Evolutionary conservation across 2,329 filamentous ascomycete genomes (phyloP).

Genomic region (Tolypocladium amazonense): DNA sequence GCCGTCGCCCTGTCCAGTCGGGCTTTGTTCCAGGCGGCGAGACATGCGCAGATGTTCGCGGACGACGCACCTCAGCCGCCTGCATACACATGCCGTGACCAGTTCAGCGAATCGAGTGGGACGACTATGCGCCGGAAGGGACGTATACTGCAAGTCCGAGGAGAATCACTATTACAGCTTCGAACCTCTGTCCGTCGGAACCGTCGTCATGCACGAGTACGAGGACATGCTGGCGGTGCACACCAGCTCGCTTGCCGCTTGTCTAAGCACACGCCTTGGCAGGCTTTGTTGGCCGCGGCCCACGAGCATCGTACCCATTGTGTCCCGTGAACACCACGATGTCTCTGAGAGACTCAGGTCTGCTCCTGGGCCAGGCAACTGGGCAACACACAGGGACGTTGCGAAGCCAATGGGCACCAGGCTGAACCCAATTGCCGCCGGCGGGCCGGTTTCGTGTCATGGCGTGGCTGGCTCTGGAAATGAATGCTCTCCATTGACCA

Average conservation of each 20-base stretch:
- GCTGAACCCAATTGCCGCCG: background rate
- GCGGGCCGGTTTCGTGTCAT: background rate
- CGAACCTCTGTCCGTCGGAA: background rate
- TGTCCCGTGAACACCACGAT: background rate
- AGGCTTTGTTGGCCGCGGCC: background rate
- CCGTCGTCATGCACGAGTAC: background rate
- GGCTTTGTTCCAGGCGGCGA: background rate
- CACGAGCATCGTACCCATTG: background rate
- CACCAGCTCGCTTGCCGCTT: background rate
- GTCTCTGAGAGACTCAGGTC: background rate
- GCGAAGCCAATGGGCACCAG: background rate
- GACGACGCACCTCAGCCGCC: background rate
- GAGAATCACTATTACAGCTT: background rate
- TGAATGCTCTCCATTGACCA: background rate
- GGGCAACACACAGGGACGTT: background rate
- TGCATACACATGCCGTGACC: background rate
- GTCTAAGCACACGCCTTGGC: background rate
- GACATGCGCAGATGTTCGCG: background rate
- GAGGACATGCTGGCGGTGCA: background rate
- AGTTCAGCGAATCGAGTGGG: background rate
- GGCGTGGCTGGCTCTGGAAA: background rate
- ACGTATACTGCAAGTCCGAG: background rate
- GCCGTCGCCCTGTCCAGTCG: background rate
- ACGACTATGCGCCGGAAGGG: background rate
- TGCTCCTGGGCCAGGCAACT: background rate